Conservation (phyloP, 2,329 filamentous ascomycete species). For the Aspergillus luchuensis region DNA sequence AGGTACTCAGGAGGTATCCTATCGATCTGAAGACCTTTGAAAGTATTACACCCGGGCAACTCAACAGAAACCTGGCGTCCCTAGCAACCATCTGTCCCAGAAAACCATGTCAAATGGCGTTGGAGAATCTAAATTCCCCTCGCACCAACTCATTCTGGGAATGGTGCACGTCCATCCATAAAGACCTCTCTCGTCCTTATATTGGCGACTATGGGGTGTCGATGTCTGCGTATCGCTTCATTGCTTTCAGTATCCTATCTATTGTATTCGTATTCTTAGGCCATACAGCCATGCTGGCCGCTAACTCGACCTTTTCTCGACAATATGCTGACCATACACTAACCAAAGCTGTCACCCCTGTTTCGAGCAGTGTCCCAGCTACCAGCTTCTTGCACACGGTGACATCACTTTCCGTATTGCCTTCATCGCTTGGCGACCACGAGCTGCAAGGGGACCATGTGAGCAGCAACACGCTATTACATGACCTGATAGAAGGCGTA, state of each 20-base stretch:
- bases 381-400: conserved; percentile 26
- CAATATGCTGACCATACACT: conserved; percentile 27
- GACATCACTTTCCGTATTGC: conserved; percentile 26
- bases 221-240: conserved; percentile 31
- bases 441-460: conserved; percentile 19
- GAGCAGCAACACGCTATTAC: conserved; percentile 25
- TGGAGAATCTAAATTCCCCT: conserved; percentile 15
- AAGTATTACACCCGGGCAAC: conserved; percentile 48
- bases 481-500: conserved; percentile 29
- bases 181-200: conserved; percentile 28
- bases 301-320: conserved; percentile 29
- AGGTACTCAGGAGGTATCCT: conserved; percentile 43
- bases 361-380: conserved; percentile 20
- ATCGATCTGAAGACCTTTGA: conserved; percentile 52
- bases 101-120: conserved; percentile 24
- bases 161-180: conserved; percentile 25
- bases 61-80: conserved; percentile 51
- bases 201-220: conserved; percentile 25
- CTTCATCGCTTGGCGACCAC: conserved; percentile 23
- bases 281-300: conserved; percentile 31
- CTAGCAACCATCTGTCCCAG: conserved; percentile 38
- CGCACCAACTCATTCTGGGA: conserved; percentile 22
- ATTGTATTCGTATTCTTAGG: conserved; percentile 34
- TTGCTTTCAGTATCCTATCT: conserved; percentile 31
- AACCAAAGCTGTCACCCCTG: conserved; percentile 22